Conservation (phyloP, 2,329 filamentous ascomycete genomes). For the Pyricularia sp. region DNA sequence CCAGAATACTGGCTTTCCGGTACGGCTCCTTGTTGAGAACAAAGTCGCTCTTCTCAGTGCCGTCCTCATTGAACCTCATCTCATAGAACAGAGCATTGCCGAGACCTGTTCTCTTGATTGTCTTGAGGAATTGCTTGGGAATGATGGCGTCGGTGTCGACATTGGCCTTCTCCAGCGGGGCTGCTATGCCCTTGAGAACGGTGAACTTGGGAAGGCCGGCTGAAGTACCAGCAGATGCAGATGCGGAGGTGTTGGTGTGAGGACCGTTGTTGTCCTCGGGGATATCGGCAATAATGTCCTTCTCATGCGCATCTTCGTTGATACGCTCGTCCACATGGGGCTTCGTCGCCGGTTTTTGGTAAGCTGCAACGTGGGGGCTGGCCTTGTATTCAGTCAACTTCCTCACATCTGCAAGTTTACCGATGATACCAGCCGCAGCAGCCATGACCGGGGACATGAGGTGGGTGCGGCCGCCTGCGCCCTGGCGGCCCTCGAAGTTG, state of each 20-base stretch:
- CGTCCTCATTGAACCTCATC: slow-evolving; percentile 67
- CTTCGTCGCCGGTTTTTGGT: slow-evolving; percentile 13
- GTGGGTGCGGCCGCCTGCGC: slow-evolving; percentile 83
- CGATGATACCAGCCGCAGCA: slow-evolving; percentile 79
- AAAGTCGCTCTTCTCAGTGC: slow-evolving; percentile 69
- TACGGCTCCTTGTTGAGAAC: slow-evolving; percentile 87
- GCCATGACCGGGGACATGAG: slow-evolving; percentile 97
- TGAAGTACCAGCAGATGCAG: slow-evolving; percentile 33
- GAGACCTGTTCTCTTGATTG: slow-evolving; percentile 94
- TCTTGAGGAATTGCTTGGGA: slow-evolving; percentile 98
- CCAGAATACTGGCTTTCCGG: slow-evolving; percentile 75
- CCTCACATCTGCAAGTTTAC: slow-evolving; percentile 86
- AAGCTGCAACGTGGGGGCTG: slow-evolving; percentile 51
- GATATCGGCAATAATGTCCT: slow-evolving; percentile 44
- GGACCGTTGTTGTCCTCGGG: slow-evolving; percentile 53
- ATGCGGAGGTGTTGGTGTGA: slow-evolving; percentile 51
- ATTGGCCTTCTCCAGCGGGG: slow-evolving; percentile 79
- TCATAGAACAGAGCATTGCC: slow-evolving; percentile 80
- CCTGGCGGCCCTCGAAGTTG: slow-evolving; percentile 95
- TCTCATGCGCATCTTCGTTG: slow-evolving; percentile 39
- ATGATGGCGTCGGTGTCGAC: slow-evolving; percentile 99
- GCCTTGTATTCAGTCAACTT: slow-evolving; percentile 58
- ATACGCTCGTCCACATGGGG: slow-evolving; percentile 41
- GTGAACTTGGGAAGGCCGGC: slow-evolving; percentile 76
- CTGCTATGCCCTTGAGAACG: slow-evolving; percentile 75